phyloP scores from a whole-genome alignment of 73 alveolate genomes.

The Symbiodinium natans region DNA sequence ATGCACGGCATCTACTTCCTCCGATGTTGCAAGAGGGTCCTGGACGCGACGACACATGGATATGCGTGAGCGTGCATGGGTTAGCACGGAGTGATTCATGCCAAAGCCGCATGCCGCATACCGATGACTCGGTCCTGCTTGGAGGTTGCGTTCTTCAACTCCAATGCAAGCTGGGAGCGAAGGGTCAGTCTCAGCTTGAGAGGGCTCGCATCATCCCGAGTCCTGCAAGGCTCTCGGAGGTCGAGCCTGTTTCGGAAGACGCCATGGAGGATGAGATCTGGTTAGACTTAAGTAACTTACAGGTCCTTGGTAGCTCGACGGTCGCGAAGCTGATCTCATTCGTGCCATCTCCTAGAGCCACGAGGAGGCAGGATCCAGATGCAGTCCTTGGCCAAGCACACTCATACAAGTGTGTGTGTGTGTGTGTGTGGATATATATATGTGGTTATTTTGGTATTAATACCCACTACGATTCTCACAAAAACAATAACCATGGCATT shows the following conservation, averaged over 20 bases:
- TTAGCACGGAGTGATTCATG: no score
- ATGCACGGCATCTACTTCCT: background rate
- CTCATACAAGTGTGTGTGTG: no score
- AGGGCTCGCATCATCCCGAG: background rate
- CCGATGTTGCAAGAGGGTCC: background rate
- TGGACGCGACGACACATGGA: no score
- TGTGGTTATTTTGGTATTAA: no score
- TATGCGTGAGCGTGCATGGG: no score
- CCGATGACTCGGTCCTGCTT: no score
- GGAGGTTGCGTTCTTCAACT: slow-evolving; percentile 10
- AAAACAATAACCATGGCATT: no score
- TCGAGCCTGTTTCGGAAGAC: no score
- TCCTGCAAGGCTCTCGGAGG: background rate
- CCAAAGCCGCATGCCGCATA: no score
- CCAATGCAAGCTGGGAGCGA: background rate
- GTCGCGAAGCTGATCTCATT: background rate
- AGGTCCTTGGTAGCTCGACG: background rate
- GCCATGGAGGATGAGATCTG: background rate
- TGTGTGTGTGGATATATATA: no score
- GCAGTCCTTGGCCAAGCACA: background rate
- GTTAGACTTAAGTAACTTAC: no score
- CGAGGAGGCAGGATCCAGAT: background rate
- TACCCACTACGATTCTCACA: no score
- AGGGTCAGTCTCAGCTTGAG: background rate
- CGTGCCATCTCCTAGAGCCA: background rate